Evolutionary conservation across 768 basidiomycete species (phyloP).

Genomic region (Tulasnella sp.): DNA sequence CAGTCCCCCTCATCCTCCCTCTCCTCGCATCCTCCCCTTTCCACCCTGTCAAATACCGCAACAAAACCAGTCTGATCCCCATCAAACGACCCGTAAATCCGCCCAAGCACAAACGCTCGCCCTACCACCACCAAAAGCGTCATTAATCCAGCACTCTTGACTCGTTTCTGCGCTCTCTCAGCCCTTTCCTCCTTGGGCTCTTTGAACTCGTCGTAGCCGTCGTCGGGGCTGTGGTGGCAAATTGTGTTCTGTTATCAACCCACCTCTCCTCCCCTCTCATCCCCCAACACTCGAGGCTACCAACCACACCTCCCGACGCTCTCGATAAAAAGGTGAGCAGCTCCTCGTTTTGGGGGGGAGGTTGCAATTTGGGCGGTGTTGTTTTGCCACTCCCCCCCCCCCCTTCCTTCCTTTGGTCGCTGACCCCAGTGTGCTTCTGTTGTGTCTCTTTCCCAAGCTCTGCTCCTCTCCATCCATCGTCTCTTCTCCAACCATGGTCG

Average conservation of each 20-base stretch:
- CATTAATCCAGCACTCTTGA: not conserved
- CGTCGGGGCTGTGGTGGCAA: not conserved
- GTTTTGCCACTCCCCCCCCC: conserved; percentile 1
- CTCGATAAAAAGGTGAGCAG: not conserved
- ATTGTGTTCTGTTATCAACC: conserved; percentile 6
- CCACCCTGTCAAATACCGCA: not conserved
- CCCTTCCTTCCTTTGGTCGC: not conserved
- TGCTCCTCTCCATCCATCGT: not conserved
- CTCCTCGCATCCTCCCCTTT: not conserved
- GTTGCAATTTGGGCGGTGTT: conserved; percentile 6
- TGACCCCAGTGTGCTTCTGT: conserved; percentile 2
- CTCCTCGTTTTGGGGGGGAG: not conserved
- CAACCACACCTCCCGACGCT: not conserved
- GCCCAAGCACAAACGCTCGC: not conserved
- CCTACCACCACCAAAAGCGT: not conserved
- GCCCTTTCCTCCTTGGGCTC: not conserved
- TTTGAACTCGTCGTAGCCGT: not conserved
- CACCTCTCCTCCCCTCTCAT: not conserved
- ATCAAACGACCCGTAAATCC: not conserved
- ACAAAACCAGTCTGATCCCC: not conserved
- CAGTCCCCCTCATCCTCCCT: conserved; percentile 6
- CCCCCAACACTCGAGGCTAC: not conserved
- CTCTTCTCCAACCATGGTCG: not conserved
- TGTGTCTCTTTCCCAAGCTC: conserved; percentile 2
- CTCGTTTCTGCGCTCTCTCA: not conserved